Conservation (phyloP, 257 asterid species). For the Ocimum tenuiflorum region DNA sequence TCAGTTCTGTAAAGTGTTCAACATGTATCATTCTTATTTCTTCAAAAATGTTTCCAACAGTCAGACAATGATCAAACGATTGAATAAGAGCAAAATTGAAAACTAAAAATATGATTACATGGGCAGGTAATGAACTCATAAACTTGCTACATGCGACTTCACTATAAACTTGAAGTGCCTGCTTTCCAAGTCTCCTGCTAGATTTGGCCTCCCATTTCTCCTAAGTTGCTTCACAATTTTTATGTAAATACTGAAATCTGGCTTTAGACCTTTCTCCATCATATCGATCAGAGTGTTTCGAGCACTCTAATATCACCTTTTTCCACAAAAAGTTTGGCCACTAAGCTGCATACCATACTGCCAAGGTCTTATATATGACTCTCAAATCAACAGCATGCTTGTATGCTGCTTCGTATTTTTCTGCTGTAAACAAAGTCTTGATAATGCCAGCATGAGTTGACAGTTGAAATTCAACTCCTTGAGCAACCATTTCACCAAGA, state of each 20-base stretch:
- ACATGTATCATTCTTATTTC: slow-evolving; percentile 9
- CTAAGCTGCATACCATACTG: slow-evolving; percentile 46
- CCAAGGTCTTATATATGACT: slow-evolving; percentile 24
- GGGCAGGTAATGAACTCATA: slow-evolving; percentile 11
- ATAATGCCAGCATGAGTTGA: slow-evolving; percentile 44
- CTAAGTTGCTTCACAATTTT: slow-evolving; percentile 39
- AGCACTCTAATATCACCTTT: slow-evolving; percentile 52
- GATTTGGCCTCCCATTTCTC: slow-evolving; percentile 30
- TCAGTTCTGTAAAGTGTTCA: background rate
- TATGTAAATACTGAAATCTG: slow-evolving; percentile 38
- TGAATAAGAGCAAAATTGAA: background rate
- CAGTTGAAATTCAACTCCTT: slow-evolving; percentile 45
- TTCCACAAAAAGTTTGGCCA: slow-evolving; percentile 47
- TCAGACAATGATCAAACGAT: background rate
- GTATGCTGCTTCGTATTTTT: slow-evolving; percentile 40
- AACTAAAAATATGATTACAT: background rate
- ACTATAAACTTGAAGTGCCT: slow-evolving; percentile 26
- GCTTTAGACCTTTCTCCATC: slow-evolving; percentile 69
- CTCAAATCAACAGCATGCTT: slow-evolving; percentile 45
- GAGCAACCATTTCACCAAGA: slow-evolving; percentile 45
- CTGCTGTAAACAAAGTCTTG: slow-evolving; percentile 39
- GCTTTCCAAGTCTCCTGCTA: slow-evolving; percentile 43
- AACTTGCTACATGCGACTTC: slow-evolving; percentile 15
- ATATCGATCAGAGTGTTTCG: slow-evolving; percentile 43
- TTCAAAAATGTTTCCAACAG: slow-evolving; percentile 18